Evolutionary conservation across 2,329 filamentous ascomycete species (phyloP), one percentile per base, ranked within the genome.

Genomic region (Alternaria arborescens): DNA sequence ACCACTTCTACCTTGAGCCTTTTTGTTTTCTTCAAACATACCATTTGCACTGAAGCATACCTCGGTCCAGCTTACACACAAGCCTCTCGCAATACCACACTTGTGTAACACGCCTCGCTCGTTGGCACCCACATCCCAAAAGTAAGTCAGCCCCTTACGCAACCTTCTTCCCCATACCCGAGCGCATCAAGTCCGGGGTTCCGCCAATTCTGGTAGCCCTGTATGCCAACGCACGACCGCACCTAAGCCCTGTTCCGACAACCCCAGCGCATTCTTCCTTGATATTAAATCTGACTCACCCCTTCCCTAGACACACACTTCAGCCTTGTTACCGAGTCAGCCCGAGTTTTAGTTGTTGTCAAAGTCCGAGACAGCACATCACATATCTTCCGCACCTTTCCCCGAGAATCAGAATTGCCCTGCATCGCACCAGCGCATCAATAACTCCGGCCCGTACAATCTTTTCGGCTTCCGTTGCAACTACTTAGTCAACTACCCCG

Each of bases 251-350:
- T 74, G 72, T 67, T 52, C 43, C 65, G 61, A 58, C 28, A 18
- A 26, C 24, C 24, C 42, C 24, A 34, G 36, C 56, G 41, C 51
- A 40, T 40, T 43, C 41, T 55, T 47, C 43, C 48, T 56, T 64
- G 66, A 74, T 73, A 75, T 73, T 74, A 72, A 73, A 72, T 76
- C 76, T 78, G 71, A 78, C 76, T 77, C 71, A 78, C 67, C 30
- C 38, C 53, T 66, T 60, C 64, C 48, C 53, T 67, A 75, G 72
- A 57, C 68, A 67, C 54, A 30, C 32, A 40, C 38, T 44, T 51
- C 52, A 20, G 46, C n/a, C 53, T 64, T 55, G 14, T 36, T 20
- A 26, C 52, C 62, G 66, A 62, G 41, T 20, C 43, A 51, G 52
- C 46, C 52, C 64, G 26, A 42, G 26, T 42, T 43, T 43, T 42